Evolutionary conservation across 2,329 filamentous ascomycete genomes (phyloP).

Genomic region (Epichloe gansuensis): DNA sequence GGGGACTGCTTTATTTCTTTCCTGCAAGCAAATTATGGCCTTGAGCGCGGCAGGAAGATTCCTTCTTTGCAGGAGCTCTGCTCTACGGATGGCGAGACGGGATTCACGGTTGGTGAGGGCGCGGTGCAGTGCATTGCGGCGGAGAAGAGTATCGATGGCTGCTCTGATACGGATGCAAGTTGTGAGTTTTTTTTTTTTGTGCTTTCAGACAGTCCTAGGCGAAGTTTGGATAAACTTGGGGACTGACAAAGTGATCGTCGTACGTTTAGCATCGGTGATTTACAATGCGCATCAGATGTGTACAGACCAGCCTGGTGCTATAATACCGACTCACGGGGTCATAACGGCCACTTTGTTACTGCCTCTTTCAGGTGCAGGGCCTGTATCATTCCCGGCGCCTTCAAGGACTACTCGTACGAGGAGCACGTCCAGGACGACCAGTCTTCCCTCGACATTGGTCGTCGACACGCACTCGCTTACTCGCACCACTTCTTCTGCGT

Average conservation of each 20-base stretch:
- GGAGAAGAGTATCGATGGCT: constrained; percentile 36
- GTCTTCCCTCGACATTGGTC: constrained; percentile 3
- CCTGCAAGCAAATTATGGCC: constrained; percentile 44
- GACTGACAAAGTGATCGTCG: neutral
- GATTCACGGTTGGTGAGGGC: constrained; percentile 60
- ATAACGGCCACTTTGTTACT: constrained; percentile 43
- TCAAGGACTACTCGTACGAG: constrained; percentile 4
- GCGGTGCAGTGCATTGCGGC: constrained; percentile 54
- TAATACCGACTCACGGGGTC: constrained; percentile 43
- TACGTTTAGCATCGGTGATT: constrained; percentile 26
- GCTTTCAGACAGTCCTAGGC: too few species aligned
- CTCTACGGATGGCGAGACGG: constrained; percentile 40
- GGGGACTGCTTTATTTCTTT: constrained; percentile 49
- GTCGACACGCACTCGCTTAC: constrained; percentile 5
- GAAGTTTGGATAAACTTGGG: neutral
- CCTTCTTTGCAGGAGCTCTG: constrained; percentile 52
- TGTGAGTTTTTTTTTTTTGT: constrained; percentile 14
- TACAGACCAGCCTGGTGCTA: constrained; percentile 31
- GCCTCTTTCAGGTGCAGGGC: constrained; percentile 15
- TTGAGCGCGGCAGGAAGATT: constrained; percentile 31
- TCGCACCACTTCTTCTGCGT: neutral
- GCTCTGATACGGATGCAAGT: constrained; percentile 30
- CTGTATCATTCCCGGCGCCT: constrained; percentile 16
- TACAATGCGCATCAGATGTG: constrained; percentile 48
- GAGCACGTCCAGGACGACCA: constrained; percentile 1